Evolutionary conservation across 2,329 filamentous ascomycete species (phyloP).

Genomic region (Trichoderma sp.): DNA sequence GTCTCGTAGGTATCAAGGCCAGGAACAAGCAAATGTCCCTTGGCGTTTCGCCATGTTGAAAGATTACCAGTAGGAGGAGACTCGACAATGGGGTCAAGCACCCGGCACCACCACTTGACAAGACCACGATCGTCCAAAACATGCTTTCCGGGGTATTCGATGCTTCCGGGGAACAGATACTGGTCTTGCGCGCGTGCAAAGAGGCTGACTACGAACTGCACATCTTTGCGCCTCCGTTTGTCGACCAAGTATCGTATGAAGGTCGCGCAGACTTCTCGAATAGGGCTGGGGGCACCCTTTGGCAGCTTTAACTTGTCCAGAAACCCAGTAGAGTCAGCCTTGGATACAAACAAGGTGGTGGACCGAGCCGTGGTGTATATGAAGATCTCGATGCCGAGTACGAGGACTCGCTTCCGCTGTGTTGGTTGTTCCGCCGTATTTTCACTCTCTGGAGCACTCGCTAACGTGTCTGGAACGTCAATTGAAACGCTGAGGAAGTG

Average conservation of each 20-base stretch:
- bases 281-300: slow-evolving; percentile 66
- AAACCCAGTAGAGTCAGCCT: slow-evolving; percentile 95
- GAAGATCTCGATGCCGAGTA: slow-evolving; percentile 83
- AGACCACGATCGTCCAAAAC: slow-evolving; percentile 87
- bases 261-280: slow-evolving; percentile 70
- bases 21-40: slow-evolving; percentile 83
- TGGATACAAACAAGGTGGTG: slow-evolving; percentile 91
- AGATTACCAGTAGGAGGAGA: slow-evolving; percentile 40
- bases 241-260: slow-evolving; percentile 77
- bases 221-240: slow-evolving; percentile 62
- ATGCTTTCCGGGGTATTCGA: slow-evolving; percentile 83
- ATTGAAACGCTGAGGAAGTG: slow-evolving; percentile 68
- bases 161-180: slow-evolving; percentile 91
- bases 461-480: slow-evolving; percentile 28
- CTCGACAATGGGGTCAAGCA: slow-evolving; percentile 73
- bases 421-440: slow-evolving; percentile 13
- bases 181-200: slow-evolving; percentile 92
- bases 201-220: slow-evolving; percentile 77
- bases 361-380: slow-evolving; percentile 80
- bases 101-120: slow-evolving; percentile 94
- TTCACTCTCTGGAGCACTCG: slow-evolving; percentile 31
- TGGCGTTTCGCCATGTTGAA: slow-evolving; percentile 49
- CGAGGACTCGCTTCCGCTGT: slow-evolving; percentile 53
- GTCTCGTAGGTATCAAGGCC: slow-evolving; percentile 83
- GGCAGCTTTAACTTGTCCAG: slow-evolving; percentile 66